A percentile compares a stretch with the other conserved stretches of the same genome.
Evolutionary conservation across 495 filamentous ascomycete species (phyloP).

Genomic region (Talaromyces adpressus): DNA sequence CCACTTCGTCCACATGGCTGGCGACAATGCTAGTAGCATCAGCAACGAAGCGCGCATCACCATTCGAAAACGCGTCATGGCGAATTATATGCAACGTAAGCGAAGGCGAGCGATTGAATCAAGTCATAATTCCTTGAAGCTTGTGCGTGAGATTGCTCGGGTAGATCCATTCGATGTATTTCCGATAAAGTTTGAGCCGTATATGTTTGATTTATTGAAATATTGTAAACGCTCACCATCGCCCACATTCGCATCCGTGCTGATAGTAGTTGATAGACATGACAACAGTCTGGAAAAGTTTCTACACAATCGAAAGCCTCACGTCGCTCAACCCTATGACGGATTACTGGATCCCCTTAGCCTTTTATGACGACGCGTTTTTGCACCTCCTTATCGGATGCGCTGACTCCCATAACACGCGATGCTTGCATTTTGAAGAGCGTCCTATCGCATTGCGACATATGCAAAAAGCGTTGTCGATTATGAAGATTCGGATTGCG

Average conservation of each 20-base stretch:
- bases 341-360: slow-evolving; percentile 3
- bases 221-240: background rate
- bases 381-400: background rate
- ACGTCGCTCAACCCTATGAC: slow-evolving; percentile 1
- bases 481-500: slow-evolving; percentile 1
- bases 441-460: background rate
- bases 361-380: background rate
- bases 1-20: background rate
- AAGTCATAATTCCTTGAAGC: background rate
- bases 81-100: background rate
- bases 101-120: background rate
- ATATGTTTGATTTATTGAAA: slow-evolving; percentile 6
- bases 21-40: background rate
- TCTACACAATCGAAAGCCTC: background rate
- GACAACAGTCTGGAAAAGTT: slow-evolving; percentile 2
- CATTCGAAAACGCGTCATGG: slow-evolving; percentile 43
- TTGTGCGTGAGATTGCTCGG: background rate
- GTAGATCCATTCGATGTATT: slow-evolving; percentile 4
- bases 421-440: background rate
- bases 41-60: slow-evolving; percentile 24
- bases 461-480: background rate
- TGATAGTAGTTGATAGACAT: background rate
- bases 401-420: slow-evolving; percentile 1
- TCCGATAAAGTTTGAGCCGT: background rate
- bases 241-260: background rate